Evolutionary conservation across 2,329 filamentous ascomycete genomes (phyloP), one percentile per base, ranked within the genome.

Genomic region (Diaporthe citri): DNA sequence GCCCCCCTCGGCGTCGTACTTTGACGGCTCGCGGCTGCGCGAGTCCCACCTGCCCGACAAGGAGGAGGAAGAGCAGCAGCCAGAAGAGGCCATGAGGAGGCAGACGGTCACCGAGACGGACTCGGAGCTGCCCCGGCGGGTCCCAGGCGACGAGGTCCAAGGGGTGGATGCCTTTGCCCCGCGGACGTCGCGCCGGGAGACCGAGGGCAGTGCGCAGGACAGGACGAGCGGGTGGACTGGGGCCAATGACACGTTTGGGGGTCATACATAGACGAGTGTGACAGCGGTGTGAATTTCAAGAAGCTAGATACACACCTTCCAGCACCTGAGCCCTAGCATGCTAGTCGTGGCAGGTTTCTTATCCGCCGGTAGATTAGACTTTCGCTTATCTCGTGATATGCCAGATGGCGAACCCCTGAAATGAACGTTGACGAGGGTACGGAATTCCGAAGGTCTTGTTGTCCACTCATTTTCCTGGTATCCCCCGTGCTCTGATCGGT

Each of bases 31-130:
- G 39, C 59, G 69, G 20, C 46, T 25, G 20, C 64, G 75, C 15
- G 75, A 76, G 43, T 76, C 75, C 9, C 72, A 76, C 48, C 62
- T 76, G 9, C 75, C 75, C n/a, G 75, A 76, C 43, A 2, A 51
- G 51, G 73, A 67, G 9, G 7, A 56, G 15, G 36, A 62, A 20
- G 4, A 3, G 56, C 20, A 15, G 56, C n/a, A n/a, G n/a, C n/a
- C n/a, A n/a, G 13, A 43, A 64, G 22, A 39, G n/a, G n/a, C 55
- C 13, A 34, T 20, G 36, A 34, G 31, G 52, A 66, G 66, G 64
- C 46, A 72, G 43, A 59, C 66, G 6, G 59, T 67, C 22, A n/a
- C 67, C 15, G 57, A 57, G n/a, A 48, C 28, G 48, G 60, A 57
- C 31, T 57, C 56, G 13, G 70, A 48, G 28, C 46, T 56, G 46